Evolutionary conservation across 805 yeast genomes (phyloP), one percentile per base, ranked within the genome.

Genomic region (Suhomyces sp.): DNA sequence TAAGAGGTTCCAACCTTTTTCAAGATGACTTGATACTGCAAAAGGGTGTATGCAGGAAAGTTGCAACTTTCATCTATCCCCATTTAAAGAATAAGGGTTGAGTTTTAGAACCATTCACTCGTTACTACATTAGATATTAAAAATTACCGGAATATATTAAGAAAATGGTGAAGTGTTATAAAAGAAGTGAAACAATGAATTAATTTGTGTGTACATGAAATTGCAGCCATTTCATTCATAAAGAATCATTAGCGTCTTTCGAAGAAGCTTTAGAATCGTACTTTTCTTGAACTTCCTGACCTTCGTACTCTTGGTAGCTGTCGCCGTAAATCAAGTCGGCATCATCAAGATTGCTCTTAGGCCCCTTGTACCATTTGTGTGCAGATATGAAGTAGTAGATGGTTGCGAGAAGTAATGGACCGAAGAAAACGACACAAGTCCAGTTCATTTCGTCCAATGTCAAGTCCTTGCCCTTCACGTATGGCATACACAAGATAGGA

Each of bases 351-450:
- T 76, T 76, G 47, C 76, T 66, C 56, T 65, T 73, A 22, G 85
- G 86, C 17, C 86, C 87, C 28, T 54, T 54, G 65, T 76, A 80
- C 72, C 78, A 72, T 44, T 72, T 78, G 49, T 65, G 76, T 14
- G 83, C 86, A 42, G 70, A 73, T 9, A 71, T 58, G 24, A 60
- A 51, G 46, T 54, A 80, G 76, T 80, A 80, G 3, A 65, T 37
- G 17, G 67, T 47, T n/a, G 74, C 72, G 15, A 77, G 33, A 14
- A 75, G 40, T 74, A 79, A 63, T 9, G 83, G 76, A 2, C 81
- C 83, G 50, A 74, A 77, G 56, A 68, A 78, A 6, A 80, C 83
- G 13, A 77, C 68, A 26, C 60, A 68, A 1, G 86, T 80, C 83
- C 83, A 80, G 58, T 79, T 80, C 61, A 56, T 53, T 9, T n/a